Evolutionary conservation across 2,329 filamentous ascomycete genomes (phyloP).

Genomic region (Grosmannia clavigera): DNA sequence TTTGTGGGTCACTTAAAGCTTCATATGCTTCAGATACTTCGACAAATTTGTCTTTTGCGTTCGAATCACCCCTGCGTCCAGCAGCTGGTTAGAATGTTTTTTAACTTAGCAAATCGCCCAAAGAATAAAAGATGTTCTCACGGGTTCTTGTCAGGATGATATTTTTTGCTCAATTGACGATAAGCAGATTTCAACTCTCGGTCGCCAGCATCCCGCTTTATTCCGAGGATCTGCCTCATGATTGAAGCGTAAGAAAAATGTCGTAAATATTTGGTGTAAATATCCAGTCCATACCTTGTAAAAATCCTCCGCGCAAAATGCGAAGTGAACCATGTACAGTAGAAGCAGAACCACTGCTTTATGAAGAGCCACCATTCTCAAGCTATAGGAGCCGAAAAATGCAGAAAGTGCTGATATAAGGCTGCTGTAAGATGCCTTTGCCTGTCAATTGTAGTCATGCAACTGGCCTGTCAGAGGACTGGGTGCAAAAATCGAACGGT

Average conservation of each 20-base stretch:
- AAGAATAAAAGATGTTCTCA: slow-evolving; percentile 31
- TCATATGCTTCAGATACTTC: slow-evolving; percentile 94
- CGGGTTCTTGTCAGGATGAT: slow-evolving; percentile 97
- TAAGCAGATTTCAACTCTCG: slow-evolving; percentile 91
- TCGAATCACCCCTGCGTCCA: slow-evolving; percentile 52
- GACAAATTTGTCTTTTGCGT: slow-evolving; percentile 83
- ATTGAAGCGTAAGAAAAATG: slow-evolving; percentile 2
- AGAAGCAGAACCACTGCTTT: slow-evolving; percentile 30
- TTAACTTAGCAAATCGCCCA: background rate
- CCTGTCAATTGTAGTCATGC: too few relatives aligned
- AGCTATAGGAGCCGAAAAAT: background rate
- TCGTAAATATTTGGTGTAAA: background rate
- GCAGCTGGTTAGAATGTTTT: slow-evolving; percentile 3
- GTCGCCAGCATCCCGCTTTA: slow-evolving; percentile 69
- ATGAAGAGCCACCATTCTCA: slow-evolving; percentile 3
- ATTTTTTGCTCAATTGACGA: slow-evolving; percentile 84
- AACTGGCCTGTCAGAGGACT: background rate
- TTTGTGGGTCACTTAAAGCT: slow-evolving; percentile 65
- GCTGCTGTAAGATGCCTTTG: background rate
- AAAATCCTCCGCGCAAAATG: slow-evolving; percentile 55
- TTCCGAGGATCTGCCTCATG: slow-evolving; percentile 53
- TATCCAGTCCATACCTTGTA: slow-evolving; percentile 51
- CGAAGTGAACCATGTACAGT: slow-evolving; percentile 40
- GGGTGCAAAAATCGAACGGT: too few relatives aligned
- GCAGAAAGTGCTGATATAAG: background rate